phyloP scores from a whole-genome alignment of 108 stramenopile genomes.

The Craspedostauros australis region DNA sequence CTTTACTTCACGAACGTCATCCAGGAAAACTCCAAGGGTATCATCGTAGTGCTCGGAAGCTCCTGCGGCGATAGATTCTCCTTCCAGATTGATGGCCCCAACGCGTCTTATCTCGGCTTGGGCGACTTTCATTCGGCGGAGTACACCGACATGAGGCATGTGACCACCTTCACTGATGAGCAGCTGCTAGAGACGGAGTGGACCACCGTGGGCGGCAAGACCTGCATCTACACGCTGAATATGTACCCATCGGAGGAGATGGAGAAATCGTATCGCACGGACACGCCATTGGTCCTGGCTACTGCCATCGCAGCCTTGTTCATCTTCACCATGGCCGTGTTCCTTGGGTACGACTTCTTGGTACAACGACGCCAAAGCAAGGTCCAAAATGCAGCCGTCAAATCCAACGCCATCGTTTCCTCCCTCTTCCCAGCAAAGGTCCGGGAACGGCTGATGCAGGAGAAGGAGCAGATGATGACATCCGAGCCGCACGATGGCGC shows the following conservation, averaged over 20 bases:
- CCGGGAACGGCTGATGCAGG: slow-evolving; percentile 24
- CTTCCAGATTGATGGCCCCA: slow-evolving; percentile 29
- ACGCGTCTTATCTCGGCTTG: slow-evolving; percentile 36
- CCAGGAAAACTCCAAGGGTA: slow-evolving; percentile 5
- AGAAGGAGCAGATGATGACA: not conserved
- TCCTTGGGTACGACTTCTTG: slow-evolving; percentile 30
- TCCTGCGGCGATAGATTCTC: slow-evolving; percentile 29
- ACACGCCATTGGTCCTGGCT: slow-evolving; percentile 37
- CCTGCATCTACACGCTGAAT: slow-evolving; percentile 16
- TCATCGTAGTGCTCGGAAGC: slow-evolving; percentile 10
- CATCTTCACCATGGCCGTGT: slow-evolving; percentile 14
- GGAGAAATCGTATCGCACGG: slow-evolving; percentile 35
- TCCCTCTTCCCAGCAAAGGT: slow-evolving; percentile 39
- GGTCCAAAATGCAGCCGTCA: slow-evolving; percentile 11
- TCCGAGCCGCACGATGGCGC: no score
- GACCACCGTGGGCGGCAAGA: no score
- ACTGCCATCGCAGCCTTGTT: slow-evolving; percentile 39
- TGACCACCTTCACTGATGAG: no score
- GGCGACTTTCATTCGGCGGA: slow-evolving; percentile 47
- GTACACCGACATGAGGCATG: slow-evolving; percentile 26
- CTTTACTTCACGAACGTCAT: slow-evolving; percentile 16
- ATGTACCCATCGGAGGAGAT: slow-evolving; percentile 52
- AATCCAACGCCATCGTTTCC: slow-evolving; percentile 15
- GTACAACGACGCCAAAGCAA: slow-evolving; percentile 26
- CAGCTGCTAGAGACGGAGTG: no score